These are phyloP conservation scores for Solanum appendiculatum DNA, from an alignment of 257 asterid genomes.

Conservation along the genomic window DNA sequence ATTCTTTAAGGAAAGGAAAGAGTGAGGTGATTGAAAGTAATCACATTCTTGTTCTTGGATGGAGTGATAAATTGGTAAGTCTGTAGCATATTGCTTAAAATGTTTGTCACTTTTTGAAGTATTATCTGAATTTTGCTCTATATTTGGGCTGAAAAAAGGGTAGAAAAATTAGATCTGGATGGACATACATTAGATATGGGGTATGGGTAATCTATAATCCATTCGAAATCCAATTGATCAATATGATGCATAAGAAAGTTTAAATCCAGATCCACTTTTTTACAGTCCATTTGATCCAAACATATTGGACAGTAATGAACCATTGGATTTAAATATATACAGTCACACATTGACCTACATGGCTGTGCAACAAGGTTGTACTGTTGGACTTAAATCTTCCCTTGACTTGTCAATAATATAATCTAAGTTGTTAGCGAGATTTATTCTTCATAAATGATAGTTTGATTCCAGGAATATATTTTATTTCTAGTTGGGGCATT, in stretches of 20 bases:
- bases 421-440: background rate
- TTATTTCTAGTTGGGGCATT: background rate
- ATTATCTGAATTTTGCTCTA: background rate
- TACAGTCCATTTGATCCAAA: background rate
- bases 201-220: background rate
- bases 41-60: slow-evolving; percentile 94
- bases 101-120: background rate
- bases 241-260: background rate
- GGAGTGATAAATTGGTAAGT: slow-evolving; percentile 98
- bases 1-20: slow-evolving; percentile 92
- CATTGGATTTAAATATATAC: background rate
- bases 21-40: slow-evolving; percentile 92
- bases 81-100: background rate
- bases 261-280: background rate
- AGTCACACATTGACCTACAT: background rate
- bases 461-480: background rate
- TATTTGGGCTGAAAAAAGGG: background rate
- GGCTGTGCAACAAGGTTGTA: background rate
- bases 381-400: background rate
- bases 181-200: background rate
- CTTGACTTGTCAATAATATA: background rate
- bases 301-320: background rate
- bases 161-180: background rate
- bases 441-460: background rate
- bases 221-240: background rate